Conservation (phyloP, 345 rosid species). For the Zanthoxylum bungeanum region DNA sequence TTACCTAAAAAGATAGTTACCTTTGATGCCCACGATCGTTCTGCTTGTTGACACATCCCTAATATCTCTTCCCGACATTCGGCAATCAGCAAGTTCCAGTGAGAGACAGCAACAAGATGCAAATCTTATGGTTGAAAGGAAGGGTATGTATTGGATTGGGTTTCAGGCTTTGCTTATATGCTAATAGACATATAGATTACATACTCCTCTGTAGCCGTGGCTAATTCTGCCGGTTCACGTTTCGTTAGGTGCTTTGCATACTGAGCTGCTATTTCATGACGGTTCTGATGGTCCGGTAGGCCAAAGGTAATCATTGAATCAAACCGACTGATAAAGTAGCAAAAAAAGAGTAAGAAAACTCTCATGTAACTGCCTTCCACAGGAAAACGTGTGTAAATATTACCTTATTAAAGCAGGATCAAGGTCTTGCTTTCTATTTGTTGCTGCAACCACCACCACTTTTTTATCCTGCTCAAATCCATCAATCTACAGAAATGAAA, state of each 20-base stretch:
- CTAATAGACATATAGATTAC: background rate
- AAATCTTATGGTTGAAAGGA: background rate
- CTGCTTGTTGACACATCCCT: slow-evolving; percentile 94
- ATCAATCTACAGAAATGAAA: slow-evolving; percentile 59
- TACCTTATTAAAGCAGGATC: slow-evolving; percentile 94
- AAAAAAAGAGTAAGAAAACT: slow-evolving; percentile 8
- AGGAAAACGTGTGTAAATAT: background rate
- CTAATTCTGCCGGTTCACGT: slow-evolving; percentile 65
- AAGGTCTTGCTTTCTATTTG: slow-evolving; percentile 94
- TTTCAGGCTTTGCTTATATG: background rate
- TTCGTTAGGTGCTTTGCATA: slow-evolving; percentile 80
- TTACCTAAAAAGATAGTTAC: slow-evolving; percentile 18
- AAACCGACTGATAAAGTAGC: slow-evolving; percentile 69
- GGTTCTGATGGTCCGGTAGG: slow-evolving; percentile 68
- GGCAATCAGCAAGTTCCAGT: slow-evolving; percentile 22
- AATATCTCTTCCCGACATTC: slow-evolving; percentile 93
- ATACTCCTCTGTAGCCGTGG: slow-evolving; percentile 60
- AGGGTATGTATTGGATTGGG: background rate
- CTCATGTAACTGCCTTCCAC: background rate
- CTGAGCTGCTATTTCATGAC: slow-evolving; percentile 69
- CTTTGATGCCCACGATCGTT: slow-evolving; percentile 94
- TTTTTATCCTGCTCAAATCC: slow-evolving; percentile 95
- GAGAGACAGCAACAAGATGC: too few species aligned
- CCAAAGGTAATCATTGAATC: slow-evolving; percentile 76
- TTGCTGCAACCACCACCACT: slow-evolving; percentile 88